phyloP scores from a whole-genome alignment of 805 yeast genomes.

The Kodamaea sagamina region DNA sequence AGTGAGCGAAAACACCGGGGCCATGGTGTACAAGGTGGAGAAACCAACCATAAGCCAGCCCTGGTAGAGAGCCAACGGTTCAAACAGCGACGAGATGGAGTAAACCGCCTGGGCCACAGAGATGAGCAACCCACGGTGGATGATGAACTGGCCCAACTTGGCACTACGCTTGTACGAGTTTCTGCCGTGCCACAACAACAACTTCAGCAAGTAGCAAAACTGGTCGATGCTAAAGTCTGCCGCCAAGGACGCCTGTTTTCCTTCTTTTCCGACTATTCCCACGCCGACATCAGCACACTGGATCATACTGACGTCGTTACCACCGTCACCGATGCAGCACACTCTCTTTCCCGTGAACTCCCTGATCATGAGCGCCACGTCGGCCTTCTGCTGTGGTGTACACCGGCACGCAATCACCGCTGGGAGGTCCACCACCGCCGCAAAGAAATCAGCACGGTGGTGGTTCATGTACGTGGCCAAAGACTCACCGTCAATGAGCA shows the following conservation, averaged over 20 bases:
- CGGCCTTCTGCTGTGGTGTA: constrained; percentile 98
- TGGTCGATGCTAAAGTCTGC: constrained; percentile 95
- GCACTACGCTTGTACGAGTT: constrained; percentile 96
- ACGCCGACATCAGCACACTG: constrained; percentile 99
- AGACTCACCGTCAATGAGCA: constrained; percentile 93
- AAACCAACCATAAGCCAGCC: constrained; percentile 99
- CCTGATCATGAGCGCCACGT: constrained; percentile 80
- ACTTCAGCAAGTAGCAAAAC: constrained; percentile 83
- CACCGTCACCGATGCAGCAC: constrained; percentile 99
- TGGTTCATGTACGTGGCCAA: constrained; percentile 65
- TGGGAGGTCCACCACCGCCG: constrained; percentile 74
- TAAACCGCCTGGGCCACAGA: constrained; percentile 94
- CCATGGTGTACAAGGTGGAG: constrained; percentile 96
- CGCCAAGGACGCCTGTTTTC: constrained; percentile 94
- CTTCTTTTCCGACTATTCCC: constrained; percentile 98
- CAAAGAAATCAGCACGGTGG: constrained; percentile 72
- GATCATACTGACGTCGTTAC: constrained; percentile 98
- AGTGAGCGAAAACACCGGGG: constrained; percentile 93
- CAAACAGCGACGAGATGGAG: constrained; percentile 82
- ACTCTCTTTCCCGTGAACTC: constrained; percentile 83
- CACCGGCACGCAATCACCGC: constrained; percentile 98
- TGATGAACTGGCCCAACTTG: constrained; percentile 90
- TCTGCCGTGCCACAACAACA: constrained; percentile 96
- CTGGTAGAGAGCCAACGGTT: constrained; percentile 90
- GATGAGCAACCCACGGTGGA: constrained; percentile 92